Percentiles rank a stretch among this genome's conserved stretches.
phyloP scores from a whole-genome alignment of 345 rosid genomes.

The Anastatica hierochuntica region DNA sequence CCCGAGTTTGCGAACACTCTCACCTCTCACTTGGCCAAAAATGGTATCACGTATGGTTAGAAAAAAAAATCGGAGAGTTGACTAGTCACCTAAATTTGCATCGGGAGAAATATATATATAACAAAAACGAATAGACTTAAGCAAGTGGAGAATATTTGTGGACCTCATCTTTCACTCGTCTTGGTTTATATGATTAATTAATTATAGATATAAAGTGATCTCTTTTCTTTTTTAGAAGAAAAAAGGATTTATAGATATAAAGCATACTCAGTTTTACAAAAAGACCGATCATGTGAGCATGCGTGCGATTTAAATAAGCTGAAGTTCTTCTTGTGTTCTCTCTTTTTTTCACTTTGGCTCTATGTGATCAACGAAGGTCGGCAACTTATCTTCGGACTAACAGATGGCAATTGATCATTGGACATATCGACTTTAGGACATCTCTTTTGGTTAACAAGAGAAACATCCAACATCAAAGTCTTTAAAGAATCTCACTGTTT shows the following conservation, averaged over 20 bases:
- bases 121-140: conserved; percentile 16
- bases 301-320: conserved; percentile 16
- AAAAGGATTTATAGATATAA: no score
- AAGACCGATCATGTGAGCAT: conserved; percentile 16
- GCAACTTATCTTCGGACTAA: conserved; percentile 20
- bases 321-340: conserved; percentile 10
- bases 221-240: neutral
- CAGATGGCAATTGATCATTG: conserved; percentile 15
- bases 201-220: conserved; percentile 9
- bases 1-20: no score
- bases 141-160: conserved; percentile 18
- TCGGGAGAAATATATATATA: conserved; percentile 15
- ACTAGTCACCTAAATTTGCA: no score
- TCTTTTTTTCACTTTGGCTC: conserved; percentile 21
- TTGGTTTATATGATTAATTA: neutral
- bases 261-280: no score
- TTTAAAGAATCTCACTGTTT: conserved; percentile 24
- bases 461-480: conserved; percentile 9
- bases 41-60: no score
- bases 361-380: conserved; percentile 20
- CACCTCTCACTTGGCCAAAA: no score
- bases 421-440: conserved; percentile 18
- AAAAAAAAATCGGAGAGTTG: neutral
- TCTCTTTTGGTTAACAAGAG: no score
- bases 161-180: conserved; percentile 24